Evolutionary conservation across 2,329 filamentous ascomycete species (phyloP).

Genomic region (Colletotrichum ledebouriae): DNA sequence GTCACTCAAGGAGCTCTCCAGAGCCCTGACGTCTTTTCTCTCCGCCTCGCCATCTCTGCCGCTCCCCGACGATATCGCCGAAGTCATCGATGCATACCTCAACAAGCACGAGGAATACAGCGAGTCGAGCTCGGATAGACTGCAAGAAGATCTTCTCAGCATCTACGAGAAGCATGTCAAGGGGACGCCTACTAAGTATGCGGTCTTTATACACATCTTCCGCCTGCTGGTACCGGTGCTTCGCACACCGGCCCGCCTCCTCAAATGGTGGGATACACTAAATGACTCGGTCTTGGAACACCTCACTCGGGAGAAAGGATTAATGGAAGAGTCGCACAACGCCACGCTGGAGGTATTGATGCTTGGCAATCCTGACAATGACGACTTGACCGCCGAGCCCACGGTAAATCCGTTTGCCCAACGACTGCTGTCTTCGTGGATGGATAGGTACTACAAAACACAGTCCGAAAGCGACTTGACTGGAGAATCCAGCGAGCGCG

Average conservation of each 20-base stretch:
- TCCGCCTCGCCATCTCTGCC: conserved; percentile 65
- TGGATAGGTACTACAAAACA: conserved; percentile 57
- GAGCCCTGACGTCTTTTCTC: conserved; percentile 66
- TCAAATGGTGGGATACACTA: conserved; percentile 80
- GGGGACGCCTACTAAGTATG: conserved; percentile 67
- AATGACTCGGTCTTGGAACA: conserved; percentile 63
- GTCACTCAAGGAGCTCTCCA: conserved; percentile 72
- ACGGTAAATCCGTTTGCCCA: conserved; percentile 65
- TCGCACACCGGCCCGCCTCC: conserved; percentile 70
- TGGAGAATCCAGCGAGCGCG: conserved; percentile 62
- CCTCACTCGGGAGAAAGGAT: conserved; percentile 51
- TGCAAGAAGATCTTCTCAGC: conserved; percentile 79
- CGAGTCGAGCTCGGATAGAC: conserved; percentile 75
- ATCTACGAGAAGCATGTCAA: conserved; percentile 76
- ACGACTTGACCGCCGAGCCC: conserved; percentile 57
- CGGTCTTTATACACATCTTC: conserved; percentile 77
- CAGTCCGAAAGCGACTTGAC: conserved; percentile 52
- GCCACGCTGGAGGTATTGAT: conserved; percentile 74
- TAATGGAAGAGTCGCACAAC: conserved; percentile 75
- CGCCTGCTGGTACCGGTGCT: conserved; percentile 74
- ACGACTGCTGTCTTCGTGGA: conserved; percentile 69
- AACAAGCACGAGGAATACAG: conserved; percentile 77
- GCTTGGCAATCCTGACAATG: conserved; percentile 70
- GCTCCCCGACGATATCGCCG: conserved; percentile 74
- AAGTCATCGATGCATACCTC: conserved; percentile 75